phyloP scores from a whole-genome alignment of 2,329 filamentous ascomycete genomes.

The Teratosphaeria nubilosa region DNA sequence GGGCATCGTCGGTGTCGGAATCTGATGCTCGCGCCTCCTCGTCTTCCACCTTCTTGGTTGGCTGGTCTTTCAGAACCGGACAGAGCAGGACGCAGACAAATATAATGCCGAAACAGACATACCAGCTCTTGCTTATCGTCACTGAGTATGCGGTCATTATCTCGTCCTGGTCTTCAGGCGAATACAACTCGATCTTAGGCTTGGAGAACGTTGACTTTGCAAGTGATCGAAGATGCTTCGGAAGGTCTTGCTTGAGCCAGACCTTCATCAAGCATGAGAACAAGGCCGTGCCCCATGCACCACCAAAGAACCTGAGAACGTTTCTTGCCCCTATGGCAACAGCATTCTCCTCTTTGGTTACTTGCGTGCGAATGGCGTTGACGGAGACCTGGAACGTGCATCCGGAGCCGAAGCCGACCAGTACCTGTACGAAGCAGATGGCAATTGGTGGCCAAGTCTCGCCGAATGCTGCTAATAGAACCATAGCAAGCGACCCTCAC shows the following conservation, averaged over 20 bases:
- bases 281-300: slow-evolving; percentile 12
- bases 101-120: not conserved
- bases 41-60: not conserved
- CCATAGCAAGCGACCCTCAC: slow-evolving; percentile 6
- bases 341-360: slow-evolving; percentile 8
- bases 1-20: not conserved
- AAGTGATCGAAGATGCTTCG: not conserved
- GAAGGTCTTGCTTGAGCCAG: not conserved
- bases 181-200: not conserved
- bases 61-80: not conserved
- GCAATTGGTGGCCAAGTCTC: not conserved
- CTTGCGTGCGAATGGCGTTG: slow-evolving; percentile 13
- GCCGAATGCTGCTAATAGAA: slow-evolving; percentile 1
- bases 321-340: slow-evolving; percentile 14
- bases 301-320: slow-evolving; percentile 14
- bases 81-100: not conserved
- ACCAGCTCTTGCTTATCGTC: not conserved
- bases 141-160: not conserved
- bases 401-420: slow-evolving; percentile 15
- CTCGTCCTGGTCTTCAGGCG: not conserved
- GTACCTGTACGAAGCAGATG: slow-evolving; percentile 7
- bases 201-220: not conserved
- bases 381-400: slow-evolving; percentile 16
- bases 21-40: not conserved
- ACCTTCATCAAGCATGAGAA: not conserved